Evolutionary conservation across 23 red algal species (phyloP).

Genomic region (Chondrus crispus): DNA sequence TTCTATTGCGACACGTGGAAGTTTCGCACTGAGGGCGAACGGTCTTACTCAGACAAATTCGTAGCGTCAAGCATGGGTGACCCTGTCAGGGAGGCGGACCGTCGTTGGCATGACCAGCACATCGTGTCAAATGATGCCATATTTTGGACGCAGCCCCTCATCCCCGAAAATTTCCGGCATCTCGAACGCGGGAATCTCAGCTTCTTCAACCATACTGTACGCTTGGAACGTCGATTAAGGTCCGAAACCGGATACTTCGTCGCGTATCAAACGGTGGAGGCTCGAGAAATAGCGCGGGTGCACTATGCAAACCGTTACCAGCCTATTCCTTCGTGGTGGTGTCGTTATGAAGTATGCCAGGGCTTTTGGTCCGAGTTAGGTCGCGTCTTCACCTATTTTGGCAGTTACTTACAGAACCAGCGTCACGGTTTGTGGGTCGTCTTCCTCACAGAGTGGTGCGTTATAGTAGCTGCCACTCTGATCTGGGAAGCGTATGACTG

Average conservation of each 20-base stretch:
- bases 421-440: background rate
- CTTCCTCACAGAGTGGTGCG: background rate
- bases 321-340: background rate
- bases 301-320: background rate
- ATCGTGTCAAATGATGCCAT: background rate
- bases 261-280: background rate
- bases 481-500: background rate
- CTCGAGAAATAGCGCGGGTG: background rate
- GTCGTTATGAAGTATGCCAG: background rate
- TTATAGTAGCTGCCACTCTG: background rate
- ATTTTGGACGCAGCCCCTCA: background rate
- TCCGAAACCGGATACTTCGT: background rate
- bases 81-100: background rate
- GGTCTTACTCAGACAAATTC: too few species aligned
- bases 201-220: background rate
- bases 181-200: background rate
- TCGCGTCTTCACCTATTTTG: conserved; percentile 14
- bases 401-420: background rate
- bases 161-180: background rate
- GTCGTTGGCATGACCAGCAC: background rate
- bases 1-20: too few species aligned
- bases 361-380: background rate
- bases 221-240: background rate
- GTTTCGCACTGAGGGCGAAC: too few species aligned
- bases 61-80: too few species aligned